These are phyloP conservation scores for Polytolypa hystricis DNA, from an alignment of 2,329 filamentous ascomycete genomes.

Conservation along the genomic window DNA sequence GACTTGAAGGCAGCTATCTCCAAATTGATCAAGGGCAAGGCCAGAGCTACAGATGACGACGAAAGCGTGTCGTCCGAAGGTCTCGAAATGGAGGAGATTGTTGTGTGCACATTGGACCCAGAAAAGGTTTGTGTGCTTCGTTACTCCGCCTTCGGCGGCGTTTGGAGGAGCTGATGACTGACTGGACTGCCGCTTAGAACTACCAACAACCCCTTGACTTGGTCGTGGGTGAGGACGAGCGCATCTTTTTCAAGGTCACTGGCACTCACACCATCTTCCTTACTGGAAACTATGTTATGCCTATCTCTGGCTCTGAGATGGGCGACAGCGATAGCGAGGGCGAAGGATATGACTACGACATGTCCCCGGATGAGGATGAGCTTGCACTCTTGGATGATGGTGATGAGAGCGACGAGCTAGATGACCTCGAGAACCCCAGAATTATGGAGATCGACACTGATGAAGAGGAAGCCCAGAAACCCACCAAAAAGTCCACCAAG, in stretches of 20 bases:
- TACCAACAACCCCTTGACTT: conserved; percentile 95
- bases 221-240: conserved; percentile 77
- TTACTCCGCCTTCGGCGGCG: neutral
- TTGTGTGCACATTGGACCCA: conserved; percentile 91
- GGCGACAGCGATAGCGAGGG: conserved; percentile 32
- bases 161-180: neutral
- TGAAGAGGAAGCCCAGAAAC: conserved; percentile 57
- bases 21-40: conserved; percentile 55
- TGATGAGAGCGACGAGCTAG: conserved; percentile 64
- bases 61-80: conserved; percentile 48
- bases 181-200: conserved; percentile 49
- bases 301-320: conserved; percentile 40
- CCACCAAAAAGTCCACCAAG: conserved; percentile 39
- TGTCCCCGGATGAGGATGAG: conserved; percentile 69
- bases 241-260: conserved; percentile 80
- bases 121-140: conserved; percentile 56
- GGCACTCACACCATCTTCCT: conserved; percentile 86
- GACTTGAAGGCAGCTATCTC: conserved; percentile 38
- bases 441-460: conserved; percentile 74
- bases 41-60: conserved; percentile 57
- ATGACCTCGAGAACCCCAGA: conserved; percentile 66
- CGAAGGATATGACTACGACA: conserved; percentile 64
- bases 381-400: conserved; percentile 46
- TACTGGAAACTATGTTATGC: conserved; percentile 89
- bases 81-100: conserved; percentile 71